A percentile compares a stretch with the other conserved stretches of the same genome.
Evolutionary conservation across 768 basidiomycete genomes (phyloP).

Genomic region (Amanita muscaria): DNA sequence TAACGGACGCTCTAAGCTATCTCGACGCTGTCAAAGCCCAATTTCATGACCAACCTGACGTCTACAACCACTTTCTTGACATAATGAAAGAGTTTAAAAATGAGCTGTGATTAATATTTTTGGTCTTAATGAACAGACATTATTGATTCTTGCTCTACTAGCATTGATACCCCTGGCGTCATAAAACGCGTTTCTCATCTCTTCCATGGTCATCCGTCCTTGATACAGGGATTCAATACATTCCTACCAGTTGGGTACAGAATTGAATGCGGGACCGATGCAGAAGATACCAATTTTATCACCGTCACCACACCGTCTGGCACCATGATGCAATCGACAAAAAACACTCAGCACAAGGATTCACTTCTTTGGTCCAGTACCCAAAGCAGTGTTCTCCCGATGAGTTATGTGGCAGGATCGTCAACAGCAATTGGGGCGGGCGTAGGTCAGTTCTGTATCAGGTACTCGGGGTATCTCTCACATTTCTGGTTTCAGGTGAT

Average conservation of each 20-base stretch:
- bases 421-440: constrained; percentile 10
- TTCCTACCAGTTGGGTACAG: constrained; percentile 93
- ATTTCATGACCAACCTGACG: constrained; percentile 88
- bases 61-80: constrained; percentile 90
- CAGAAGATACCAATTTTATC: constrained; percentile 56
- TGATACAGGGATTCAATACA: constrained; percentile 98
- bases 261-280: constrained; percentile 70
- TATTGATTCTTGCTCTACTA: constrained; percentile 22
- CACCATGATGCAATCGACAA: constrained; percentile 49
- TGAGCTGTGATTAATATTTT: constrained; percentile 72
- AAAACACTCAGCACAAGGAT: constrained; percentile 30
- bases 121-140: too few species aligned
- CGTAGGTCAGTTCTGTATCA: constrained; percentile 1
- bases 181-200: constrained; percentile 92
- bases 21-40: constrained; percentile 89
- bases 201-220: constrained; percentile 80
- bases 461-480: neutral
- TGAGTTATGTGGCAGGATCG: constrained; percentile 1
- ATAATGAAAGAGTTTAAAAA: constrained; percentile 99
- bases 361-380: constrained; percentile 31
- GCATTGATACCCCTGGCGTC: constrained; percentile 96
- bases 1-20: constrained; percentile 88
- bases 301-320: constrained; percentile 75
- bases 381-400: constrained; percentile 6
- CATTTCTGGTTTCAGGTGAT: neutral